Conservation (phyloP, 108 stramenopile genomes). For the Skeletonema potamos region DNA sequence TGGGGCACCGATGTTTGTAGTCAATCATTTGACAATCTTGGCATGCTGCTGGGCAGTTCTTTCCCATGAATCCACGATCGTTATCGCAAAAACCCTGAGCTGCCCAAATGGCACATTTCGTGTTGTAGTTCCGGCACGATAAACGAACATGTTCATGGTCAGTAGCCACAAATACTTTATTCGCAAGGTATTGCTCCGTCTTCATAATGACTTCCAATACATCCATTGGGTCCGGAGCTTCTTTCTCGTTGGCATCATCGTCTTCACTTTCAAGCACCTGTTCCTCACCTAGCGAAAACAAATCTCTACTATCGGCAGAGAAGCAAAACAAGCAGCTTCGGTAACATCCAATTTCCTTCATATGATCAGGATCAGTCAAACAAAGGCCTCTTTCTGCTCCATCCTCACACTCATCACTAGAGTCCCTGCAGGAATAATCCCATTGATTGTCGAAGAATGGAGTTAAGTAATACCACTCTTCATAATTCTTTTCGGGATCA, state of each 20-base stretch:
- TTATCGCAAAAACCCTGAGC: conserved; percentile 28
- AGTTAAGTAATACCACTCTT: conserved; percentile 9
- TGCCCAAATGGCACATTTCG: conserved; percentile 37
- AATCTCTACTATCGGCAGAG: conserved; percentile 7
- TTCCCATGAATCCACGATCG: conserved; percentile 24
- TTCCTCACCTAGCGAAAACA: conserved; percentile 9
- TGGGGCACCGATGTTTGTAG: conserved; percentile 39
- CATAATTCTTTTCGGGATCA: background rate
- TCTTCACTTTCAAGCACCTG: conserved; percentile 11
- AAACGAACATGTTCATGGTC: conserved; percentile 25
- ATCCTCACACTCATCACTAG: conserved; percentile 20
- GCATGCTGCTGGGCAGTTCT: conserved; percentile 45
- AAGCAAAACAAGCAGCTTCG: conserved; percentile 36
- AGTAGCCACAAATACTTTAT: conserved; percentile 29
- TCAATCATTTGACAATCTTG: conserved; percentile 44
- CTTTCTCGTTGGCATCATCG: conserved; percentile 17
- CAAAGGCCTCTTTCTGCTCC: conserved; percentile 12
- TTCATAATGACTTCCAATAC: conserved; percentile 17
- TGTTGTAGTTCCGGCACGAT: conserved; percentile 26
- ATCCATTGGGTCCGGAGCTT: conserved; percentile 13
- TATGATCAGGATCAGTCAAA: conserved; percentile 18
- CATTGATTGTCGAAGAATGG: conserved; percentile 15
- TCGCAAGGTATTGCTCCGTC: conserved; percentile 48
- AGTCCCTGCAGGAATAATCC: conserved; percentile 15
- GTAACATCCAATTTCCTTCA: conserved; percentile 27